Conservation (phyloP, 169 alveolate species). For the Plasmodium gonderi region DNA sequence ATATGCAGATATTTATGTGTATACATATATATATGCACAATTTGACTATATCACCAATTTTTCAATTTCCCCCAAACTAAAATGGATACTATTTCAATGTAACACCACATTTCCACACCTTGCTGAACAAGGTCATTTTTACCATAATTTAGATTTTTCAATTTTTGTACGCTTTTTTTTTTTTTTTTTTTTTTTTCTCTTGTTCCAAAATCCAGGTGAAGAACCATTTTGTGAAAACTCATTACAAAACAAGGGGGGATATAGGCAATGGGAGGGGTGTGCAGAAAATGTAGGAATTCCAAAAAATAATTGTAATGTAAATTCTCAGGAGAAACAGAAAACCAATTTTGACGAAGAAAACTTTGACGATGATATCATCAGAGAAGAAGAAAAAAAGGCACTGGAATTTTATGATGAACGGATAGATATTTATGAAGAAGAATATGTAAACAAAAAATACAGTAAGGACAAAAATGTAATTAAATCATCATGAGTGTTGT, state of each 20-base stretch:
- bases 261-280: too few relatives aligned
- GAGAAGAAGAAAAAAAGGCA: constrained; percentile 58
- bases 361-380: constrained; percentile 40
- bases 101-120: background rate
- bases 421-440: constrained; percentile 68
- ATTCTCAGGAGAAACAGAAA: background rate
- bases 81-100: background rate
- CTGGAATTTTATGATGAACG: constrained; percentile 69
- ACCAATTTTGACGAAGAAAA: constrained; percentile 1
- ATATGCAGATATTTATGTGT: background rate
- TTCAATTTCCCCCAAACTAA: background rate
- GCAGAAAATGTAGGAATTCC: background rate
- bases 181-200: background rate
- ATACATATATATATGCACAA: background rate
- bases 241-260: background rate
- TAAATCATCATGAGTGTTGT: background rate
- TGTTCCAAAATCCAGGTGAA: background rate
- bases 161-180: background rate
- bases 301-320: background rate
- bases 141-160: background rate
- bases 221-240: background rate
- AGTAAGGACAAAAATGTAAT: constrained; percentile 27
- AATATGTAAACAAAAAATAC: constrained; percentile 72
- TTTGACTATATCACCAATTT: background rate
- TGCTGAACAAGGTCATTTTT: too few relatives aligned